A percentile compares a stretch with the other conserved stretches of the same genome.
These are phyloP conservation scores for Exutisphaerella laricina DNA, from an alignment of 2,329 filamentous ascomycete species.

Conservation along the genomic window DNA sequence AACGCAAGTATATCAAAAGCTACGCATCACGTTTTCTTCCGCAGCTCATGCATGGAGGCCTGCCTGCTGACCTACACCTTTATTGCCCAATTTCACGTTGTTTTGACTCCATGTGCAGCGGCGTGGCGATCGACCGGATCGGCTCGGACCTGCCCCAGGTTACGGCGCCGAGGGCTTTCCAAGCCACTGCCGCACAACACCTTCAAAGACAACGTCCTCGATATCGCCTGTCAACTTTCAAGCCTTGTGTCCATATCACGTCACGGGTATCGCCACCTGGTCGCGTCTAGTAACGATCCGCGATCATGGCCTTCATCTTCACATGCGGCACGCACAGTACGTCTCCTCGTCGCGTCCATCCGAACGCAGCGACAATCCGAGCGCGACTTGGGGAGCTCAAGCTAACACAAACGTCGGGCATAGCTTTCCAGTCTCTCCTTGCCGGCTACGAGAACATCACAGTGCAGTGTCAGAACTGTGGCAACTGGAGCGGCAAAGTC, in stretches of 20 bases:
- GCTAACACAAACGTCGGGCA: constrained; percentile 9
- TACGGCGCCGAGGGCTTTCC: constrained; percentile 4
- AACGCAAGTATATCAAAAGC: not conserved
- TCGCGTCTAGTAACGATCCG: too few relatives aligned
- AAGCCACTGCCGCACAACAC: constrained; percentile 11
- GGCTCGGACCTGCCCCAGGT: too few relatives aligned
- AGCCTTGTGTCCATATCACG: not conserved
- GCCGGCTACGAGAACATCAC: constrained; percentile 46
- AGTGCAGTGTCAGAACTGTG: constrained; percentile 50
- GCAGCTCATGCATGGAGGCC: too few relatives aligned
- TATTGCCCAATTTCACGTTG: not conserved
- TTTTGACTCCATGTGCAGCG: not conserved
- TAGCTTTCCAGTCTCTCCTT: constrained; percentile 44
- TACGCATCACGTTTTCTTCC: too few relatives aligned
- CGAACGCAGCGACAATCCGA: not conserved
- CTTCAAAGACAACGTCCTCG: constrained; percentile 7
- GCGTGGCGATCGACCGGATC: not conserved
- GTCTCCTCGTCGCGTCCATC: constrained; percentile 14
- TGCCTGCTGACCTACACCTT: not conserved
- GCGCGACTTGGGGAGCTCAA: not conserved
- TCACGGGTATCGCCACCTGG: too few relatives aligned
- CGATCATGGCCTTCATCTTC: constrained; percentile 40
- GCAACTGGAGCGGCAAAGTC: constrained; percentile 43
- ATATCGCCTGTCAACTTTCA: not conserved
- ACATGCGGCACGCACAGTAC: constrained; percentile 47